Percentiles rank a stretch among this genome's conserved stretches.
Conservation (phyloP, 179 eudicot species). For the Patellifolia procumbens region DNA sequence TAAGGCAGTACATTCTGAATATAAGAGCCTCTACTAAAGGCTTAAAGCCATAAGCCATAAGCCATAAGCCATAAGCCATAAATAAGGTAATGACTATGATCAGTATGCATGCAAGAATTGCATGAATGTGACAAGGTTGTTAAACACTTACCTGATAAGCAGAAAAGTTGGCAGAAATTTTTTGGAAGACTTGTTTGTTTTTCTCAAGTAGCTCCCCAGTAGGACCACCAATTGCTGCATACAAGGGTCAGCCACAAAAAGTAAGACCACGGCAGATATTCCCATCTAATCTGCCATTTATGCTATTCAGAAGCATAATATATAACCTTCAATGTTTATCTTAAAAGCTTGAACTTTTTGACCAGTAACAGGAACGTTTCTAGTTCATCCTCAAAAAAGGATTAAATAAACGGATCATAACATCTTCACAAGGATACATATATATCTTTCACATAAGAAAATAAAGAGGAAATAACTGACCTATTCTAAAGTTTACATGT, state of each 20-base stretch:
- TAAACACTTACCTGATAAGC: slow-evolving; percentile 55
- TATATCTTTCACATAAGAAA: neutral
- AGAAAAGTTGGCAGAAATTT: slow-evolving; percentile 72
- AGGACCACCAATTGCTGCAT: slow-evolving; percentile 89
- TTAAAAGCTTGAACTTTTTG: neutral
- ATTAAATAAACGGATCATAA: neutral
- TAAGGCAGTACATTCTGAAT: neutral
- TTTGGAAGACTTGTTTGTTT: slow-evolving; percentile 69
- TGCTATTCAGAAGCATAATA: neutral
- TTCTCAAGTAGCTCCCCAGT: slow-evolving; percentile 89
- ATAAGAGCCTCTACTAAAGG: neutral
- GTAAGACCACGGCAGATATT: neutral
- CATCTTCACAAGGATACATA: neutral
- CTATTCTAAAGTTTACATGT: neutral
- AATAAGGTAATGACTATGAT: neutral
- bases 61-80: slow-evolving; percentile 1
- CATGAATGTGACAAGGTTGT: neutral
- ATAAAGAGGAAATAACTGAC: neutral
- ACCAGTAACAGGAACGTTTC: neutral
- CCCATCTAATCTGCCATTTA: neutral
- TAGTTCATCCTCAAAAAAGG: neutral
- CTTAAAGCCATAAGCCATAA: too few species aligned
- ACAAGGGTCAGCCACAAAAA: slow-evolving; percentile 7
- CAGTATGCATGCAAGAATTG: slow-evolving; percentile 6
- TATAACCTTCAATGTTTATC: neutral